phyloP scores from a whole-genome alignment of 805 yeast genomes.

The Candida tibetensis region DNA sequence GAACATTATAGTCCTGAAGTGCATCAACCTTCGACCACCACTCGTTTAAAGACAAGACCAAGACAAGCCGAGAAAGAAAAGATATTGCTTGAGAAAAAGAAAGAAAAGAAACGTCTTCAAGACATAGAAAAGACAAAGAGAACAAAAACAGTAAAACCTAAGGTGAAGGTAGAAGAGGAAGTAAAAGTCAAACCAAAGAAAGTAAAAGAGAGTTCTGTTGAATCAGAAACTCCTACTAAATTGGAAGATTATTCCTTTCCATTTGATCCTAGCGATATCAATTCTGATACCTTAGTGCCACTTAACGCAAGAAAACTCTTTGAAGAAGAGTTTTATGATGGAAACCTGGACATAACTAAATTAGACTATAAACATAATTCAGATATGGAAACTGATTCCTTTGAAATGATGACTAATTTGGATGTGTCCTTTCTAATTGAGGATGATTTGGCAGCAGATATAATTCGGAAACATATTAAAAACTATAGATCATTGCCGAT shows the following conservation, averaged over 20 bases:
- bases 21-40: slow-evolving; percentile 10
- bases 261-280: slow-evolving; percentile 38
- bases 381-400: slow-evolving; percentile 1
- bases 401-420: slow-evolving; percentile 15
- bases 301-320: slow-evolving; percentile 16
- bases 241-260: slow-evolving; percentile 30
- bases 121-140: slow-evolving; percentile 1
- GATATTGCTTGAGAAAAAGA: slow-evolving; percentile 9
- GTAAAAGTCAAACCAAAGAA: not conserved
- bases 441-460: slow-evolving; percentile 31
- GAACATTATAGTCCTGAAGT: slow-evolving; percentile 26
- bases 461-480: slow-evolving; percentile 26
- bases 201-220: not conserved
- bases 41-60: slow-evolving; percentile 11
- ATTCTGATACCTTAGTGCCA: slow-evolving; percentile 26
- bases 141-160: slow-evolving; percentile 3
- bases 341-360: slow-evolving; percentile 17
- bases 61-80: slow-evolving; percentile 10
- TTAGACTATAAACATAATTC: slow-evolving; percentile 15
- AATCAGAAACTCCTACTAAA: slow-evolving; percentile 1
- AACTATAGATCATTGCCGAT: slow-evolving; percentile 33
- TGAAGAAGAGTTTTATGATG: slow-evolving; percentile 15
- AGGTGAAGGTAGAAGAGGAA: slow-evolving; percentile 3
- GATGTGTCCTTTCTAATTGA: slow-evolving; percentile 20
- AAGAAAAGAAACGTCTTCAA: slow-evolving; percentile 1